Base-by-base conservation (phyloP, 768 basidiomycete genomes). In the Suillus decipiens region DNA sequence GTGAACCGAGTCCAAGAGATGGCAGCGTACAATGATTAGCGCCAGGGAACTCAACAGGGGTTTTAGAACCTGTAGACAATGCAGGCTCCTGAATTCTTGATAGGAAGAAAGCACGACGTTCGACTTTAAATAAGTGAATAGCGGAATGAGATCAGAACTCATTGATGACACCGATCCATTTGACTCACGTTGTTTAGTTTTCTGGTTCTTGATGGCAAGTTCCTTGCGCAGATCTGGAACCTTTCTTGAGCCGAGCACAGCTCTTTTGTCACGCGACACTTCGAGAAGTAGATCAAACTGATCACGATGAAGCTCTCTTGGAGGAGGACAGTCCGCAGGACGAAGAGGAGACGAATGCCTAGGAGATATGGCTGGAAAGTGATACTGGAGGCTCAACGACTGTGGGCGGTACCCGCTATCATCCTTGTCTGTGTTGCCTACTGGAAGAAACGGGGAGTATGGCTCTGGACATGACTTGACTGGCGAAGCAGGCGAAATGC, bases 81-180 rank as follows among this genome's bases (percentile, higher is more conserved):
- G 87, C 86, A 24, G 87, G 84, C n/a, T 86, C 86, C 43, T 83
- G 79, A 48, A 93, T 77, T 75, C 88, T 93, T 63, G 87, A 89
- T 33, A 93, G 77, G 77, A 93, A 93, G 63, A 84, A 79, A 5
- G 89, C 87, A 34, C 91, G 88, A 60, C 92, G 83, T 73, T 90
- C 89, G 68, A 83, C 89, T 92, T 69, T n/a, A 64, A 42, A 47
- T 42, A 59, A 33, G 33, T 50, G 22, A 39, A 43, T 61, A 55
- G 41, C 31, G 64, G 33, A 51, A 62, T 61, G 22, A 54, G 54
- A 34, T 37, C 11, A 22, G 64, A 41, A 48, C n/a, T 48, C 48
- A 48, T 54, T 47, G 61, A 48, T 47, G 19, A 48, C 31, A 22
- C 56, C 36, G 24, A 61, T 48, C 39, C 57, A 66, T 36, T 59